Evolutionary conservation across 2,329 filamentous ascomycete species (phyloP).

Genomic region (Hypoxylon sp.): DNA sequence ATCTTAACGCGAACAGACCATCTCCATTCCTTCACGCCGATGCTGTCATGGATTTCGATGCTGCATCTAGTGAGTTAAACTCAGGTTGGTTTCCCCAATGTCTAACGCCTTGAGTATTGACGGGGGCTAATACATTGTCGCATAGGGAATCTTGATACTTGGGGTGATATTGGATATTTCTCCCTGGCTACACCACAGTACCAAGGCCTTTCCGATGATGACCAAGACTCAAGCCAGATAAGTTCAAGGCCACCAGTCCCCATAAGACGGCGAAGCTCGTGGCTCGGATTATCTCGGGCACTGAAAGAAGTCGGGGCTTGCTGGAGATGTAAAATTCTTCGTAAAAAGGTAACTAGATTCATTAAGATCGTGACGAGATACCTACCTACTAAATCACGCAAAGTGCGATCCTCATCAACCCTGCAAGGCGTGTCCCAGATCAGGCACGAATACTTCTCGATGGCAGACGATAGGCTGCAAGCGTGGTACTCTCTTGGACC

Average conservation of each 20-base stretch:
- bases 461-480: slow-evolving; percentile 44
- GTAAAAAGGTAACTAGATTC: slow-evolving; percentile 37
- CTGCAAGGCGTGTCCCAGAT: slow-evolving; percentile 39
- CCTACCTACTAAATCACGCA: slow-evolving; percentile 22
- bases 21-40: neutral
- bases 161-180: slow-evolving; percentile 14
- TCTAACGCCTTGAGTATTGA: neutral
- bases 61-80: slow-evolving; percentile 19
- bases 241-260: slow-evolving; percentile 2
- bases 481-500: slow-evolving; percentile 40
- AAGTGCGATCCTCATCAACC: slow-evolving; percentile 42
- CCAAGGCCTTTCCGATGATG: slow-evolving; percentile 30
- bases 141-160: slow-evolving; percentile 24
- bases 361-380: neutral
- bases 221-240: slow-evolving; percentile 27
- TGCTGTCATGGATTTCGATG: slow-evolving; percentile 30
- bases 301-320: slow-evolving; percentile 44
- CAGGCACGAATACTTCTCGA: slow-evolving; percentile 31
- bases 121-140: slow-evolving; percentile 1
- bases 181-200: slow-evolving; percentile 14
- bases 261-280: slow-evolving; percentile 17
- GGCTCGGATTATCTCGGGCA: slow-evolving; percentile 35
- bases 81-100: slow-evolving; percentile 8
- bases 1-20: neutral
- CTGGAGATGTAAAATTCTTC: slow-evolving; percentile 45